Conservation (phyloP, 257 asterid species). For the Sherardia arvensis region DNA sequence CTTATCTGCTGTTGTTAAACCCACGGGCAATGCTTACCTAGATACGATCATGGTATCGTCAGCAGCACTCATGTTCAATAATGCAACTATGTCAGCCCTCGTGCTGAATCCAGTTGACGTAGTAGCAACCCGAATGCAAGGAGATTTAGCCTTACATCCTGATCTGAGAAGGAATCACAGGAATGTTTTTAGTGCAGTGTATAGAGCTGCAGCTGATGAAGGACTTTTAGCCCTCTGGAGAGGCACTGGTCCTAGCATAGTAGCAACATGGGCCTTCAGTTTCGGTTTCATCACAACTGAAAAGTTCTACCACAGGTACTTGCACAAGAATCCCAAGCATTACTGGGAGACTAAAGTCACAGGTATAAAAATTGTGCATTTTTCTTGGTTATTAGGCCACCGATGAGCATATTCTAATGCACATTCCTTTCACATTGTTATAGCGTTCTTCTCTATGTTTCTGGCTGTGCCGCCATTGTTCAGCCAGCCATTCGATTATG, state of each 20-base stretch:
- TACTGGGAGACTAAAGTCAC: not conserved
- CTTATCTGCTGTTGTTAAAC: no score
- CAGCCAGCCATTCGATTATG: not conserved
- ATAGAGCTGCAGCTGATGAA: not conserved
- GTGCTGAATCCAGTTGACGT: not conserved
- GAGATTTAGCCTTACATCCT: not conserved
- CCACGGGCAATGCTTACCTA: not conserved
- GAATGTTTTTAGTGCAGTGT: not conserved
- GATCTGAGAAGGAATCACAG: not conserved
- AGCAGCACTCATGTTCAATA: not conserved
- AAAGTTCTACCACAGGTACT: no score
- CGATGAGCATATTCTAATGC: no score
- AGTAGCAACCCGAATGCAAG: not conserved
- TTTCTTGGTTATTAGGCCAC: not conserved
- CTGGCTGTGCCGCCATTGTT: not conserved
- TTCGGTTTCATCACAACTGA: no score
- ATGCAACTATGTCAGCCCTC: not conserved
- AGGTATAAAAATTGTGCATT: not conserved
- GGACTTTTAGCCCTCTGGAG: not conserved
- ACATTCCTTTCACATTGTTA: not conserved
- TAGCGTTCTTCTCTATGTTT: not conserved
- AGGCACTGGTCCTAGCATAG: not conserved
- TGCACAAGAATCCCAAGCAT: not conserved
- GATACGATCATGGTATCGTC: not conserved
- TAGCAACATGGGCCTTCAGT: not conserved